Evolutionary conservation across 2,329 filamentous ascomycete genomes (phyloP).

Genomic region (Ophiocordyceps camponoti-floridani): DNA sequence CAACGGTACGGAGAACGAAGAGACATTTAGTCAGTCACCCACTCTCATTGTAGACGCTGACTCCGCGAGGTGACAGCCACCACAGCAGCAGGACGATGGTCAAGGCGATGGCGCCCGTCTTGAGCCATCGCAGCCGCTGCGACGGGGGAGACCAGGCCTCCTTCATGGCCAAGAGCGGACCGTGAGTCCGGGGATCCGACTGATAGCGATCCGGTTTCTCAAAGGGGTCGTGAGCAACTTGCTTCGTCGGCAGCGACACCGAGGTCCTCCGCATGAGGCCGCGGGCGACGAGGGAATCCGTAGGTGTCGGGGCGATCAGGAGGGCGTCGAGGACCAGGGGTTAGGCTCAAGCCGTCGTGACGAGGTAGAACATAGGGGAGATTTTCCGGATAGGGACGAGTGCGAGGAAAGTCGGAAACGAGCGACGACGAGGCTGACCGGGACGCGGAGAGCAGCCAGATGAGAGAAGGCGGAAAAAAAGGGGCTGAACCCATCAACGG

Average conservation of each 20-base stretch:
- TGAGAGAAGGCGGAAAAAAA: background rate
- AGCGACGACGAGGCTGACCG: background rate
- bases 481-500: background rate
- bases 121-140: conserved; percentile 47
- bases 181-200: conserved; percentile 23
- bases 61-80: conserved; percentile 41
- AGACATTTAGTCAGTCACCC: conserved; percentile 1
- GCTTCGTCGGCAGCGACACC: conserved; percentile 43
- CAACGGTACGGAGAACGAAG: background rate
- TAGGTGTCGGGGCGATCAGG: background rate
- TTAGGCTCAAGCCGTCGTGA: background rate
- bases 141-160: conserved; percentile 43
- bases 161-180: conserved; percentile 36
- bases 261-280: conserved; percentile 44
- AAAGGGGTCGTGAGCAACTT: conserved; percentile 40
- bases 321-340: background rate
- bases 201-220: conserved; percentile 47
- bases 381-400: background rate
- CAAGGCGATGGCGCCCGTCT: conserved; percentile 44
- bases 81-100: conserved; percentile 43
- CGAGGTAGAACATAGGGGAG: background rate
- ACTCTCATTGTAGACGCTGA: conserved; percentile 33
- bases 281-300: background rate
- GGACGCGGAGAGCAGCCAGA: background rate
- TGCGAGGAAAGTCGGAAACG: background rate